Evolutionary conservation across 306 rosid genomes (phyloP).

Genomic region (Cicer judaicum): DNA sequence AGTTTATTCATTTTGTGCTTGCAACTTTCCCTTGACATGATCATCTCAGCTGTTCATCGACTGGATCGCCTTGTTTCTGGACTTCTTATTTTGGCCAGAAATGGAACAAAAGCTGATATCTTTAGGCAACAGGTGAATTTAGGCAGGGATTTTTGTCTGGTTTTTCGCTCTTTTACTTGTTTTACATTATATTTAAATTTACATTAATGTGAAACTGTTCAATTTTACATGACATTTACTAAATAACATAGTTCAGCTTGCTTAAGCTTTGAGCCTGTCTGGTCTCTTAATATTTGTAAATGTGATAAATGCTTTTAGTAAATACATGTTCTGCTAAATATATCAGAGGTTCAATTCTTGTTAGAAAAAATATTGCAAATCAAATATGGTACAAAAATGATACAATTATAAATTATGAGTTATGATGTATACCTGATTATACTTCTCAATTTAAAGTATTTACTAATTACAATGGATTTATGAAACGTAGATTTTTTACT

Average conservation of each 20-base stretch:
- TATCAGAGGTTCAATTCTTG: neutral
- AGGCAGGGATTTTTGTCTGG: conserved; percentile 19
- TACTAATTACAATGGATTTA: neutral
- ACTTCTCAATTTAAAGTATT: neutral
- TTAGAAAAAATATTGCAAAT: conserved; percentile 9
- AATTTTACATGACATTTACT: conserved; percentile 5
- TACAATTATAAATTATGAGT: neutral
- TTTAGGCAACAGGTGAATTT: conserved; percentile 84
- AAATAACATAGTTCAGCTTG: conserved; percentile 10
- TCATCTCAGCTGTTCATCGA: conserved; percentile 78
- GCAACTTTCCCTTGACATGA: conserved; percentile 65
- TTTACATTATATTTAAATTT: conserved; percentile 11
- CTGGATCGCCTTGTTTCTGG: conserved; percentile 96
- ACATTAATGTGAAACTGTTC: neutral
- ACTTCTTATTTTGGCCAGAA: conserved; percentile 94
- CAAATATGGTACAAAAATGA: neutral
- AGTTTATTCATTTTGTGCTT: conserved; percentile 35
- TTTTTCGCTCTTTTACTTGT: conserved; percentile 25
- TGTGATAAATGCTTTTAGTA: conserved; percentile 2
- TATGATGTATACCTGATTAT: neutral
- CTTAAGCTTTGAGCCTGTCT: conserved; percentile 32
- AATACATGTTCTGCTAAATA: neutral
- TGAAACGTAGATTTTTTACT: neutral
- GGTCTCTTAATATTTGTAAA: conserved; percentile 10
- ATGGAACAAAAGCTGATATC: conserved; percentile 76